These are phyloP conservation scores for Chlorella vulgaris DNA, from an alignment of 139 green algal genomes.

Conservation along the genomic window DNA sequence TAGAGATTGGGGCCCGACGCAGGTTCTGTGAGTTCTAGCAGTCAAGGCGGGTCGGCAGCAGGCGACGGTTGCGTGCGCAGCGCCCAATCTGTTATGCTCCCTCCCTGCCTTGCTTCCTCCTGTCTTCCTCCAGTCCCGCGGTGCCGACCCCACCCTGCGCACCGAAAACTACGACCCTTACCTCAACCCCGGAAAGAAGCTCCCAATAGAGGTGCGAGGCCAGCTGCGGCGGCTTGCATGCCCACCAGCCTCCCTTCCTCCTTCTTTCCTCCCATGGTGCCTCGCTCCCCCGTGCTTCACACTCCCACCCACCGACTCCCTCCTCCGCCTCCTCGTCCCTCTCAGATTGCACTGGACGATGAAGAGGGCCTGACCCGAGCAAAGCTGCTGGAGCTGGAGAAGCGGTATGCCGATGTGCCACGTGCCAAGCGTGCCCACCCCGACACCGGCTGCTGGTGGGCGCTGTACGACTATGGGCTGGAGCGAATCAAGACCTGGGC, in stretches of 20 bases:
- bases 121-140: constrained; percentile 81
- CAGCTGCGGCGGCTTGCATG: not conserved
- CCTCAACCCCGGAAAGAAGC: constrained; percentile 83
- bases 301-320: too few species aligned
- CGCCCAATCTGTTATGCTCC: not conserved
- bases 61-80: too few species aligned
- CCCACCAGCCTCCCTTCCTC: not conserved
- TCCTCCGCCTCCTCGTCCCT: too few species aligned
- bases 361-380: not conserved
- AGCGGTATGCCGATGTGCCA: constrained; percentile 70
- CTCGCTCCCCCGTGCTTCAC: not conserved
- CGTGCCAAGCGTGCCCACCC: constrained; percentile 79
- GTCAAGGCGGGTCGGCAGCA: too few species aligned
- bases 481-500: constrained; percentile 78
- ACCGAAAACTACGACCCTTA: constrained; percentile 89
- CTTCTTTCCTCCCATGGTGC: not conserved
- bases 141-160: constrained; percentile 82
- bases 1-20: too few species aligned
- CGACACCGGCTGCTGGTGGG: constrained; percentile 89
- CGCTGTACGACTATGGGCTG: constrained; percentile 93
- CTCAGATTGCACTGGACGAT: constrained; percentile 9
- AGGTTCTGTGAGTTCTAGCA: too few species aligned
- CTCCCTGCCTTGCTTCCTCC: not conserved
- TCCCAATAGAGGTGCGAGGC: constrained; percentile 62
- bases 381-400: constrained; percentile 71